Evolutionary conservation across 1,139 yeast species (phyloP).

Genomic region (Yamadazyma triangularis): DNA sequence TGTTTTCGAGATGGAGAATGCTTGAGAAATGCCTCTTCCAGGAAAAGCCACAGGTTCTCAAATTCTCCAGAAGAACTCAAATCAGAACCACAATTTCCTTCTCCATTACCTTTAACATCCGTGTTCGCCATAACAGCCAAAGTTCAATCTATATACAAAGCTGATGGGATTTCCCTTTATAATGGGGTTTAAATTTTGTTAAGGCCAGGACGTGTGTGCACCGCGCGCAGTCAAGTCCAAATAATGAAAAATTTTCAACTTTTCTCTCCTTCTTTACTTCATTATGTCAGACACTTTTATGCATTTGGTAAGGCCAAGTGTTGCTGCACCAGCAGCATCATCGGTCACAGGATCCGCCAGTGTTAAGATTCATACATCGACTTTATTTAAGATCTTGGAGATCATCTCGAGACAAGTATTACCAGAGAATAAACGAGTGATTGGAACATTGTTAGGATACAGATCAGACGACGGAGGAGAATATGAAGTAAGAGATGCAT

Average conservation of each 20-base stretch:
- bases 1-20: conserved; percentile 28
- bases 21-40: conserved; percentile 26
- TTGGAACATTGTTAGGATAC: conserved; percentile 79
- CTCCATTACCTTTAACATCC: too few species aligned
- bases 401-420: conserved; percentile 43
- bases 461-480: conserved; percentile 85
- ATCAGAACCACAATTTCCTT: too few species aligned
- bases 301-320: conserved; percentile 61
- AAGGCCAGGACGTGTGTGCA: too few species aligned
- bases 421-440: conserved; percentile 52
- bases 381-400: conserved; percentile 64
- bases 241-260: too few species aligned
- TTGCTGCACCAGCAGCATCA: conserved; percentile 50
- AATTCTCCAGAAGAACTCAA: neutral
- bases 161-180: too few species aligned
- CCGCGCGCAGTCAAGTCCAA: too few species aligned
- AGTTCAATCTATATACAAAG: too few species aligned
- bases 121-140: too few species aligned
- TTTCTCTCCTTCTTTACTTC: too few species aligned
- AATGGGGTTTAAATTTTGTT: too few species aligned
- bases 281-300: conserved; percentile 22
- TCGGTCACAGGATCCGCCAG: conserved; percentile 44
- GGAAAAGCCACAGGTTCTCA: conserved; percentile 29
- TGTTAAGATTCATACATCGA: conserved; percentile 62
- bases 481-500: conserved; percentile 71